phyloP scores from a whole-genome alignment of 2,329 filamentous ascomycete species.

The Calonectria montana region DNA sequence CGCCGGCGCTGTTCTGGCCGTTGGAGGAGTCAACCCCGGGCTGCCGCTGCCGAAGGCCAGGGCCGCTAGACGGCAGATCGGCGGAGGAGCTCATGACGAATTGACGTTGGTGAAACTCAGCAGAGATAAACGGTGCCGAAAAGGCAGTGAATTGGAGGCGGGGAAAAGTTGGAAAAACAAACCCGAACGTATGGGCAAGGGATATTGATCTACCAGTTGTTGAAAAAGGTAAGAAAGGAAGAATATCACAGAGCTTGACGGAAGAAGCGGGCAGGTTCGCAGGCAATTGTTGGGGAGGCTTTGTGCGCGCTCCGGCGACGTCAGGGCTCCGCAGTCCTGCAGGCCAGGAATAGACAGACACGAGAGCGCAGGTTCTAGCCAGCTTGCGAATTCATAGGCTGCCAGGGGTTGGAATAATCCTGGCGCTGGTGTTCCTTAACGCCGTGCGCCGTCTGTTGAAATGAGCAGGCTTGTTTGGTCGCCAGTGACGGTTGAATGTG shows the following conservation, averaged over 20 bases:
- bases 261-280: constrained; percentile 16
- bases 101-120: constrained; percentile 12
- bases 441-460: background rate
- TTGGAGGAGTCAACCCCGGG: constrained; percentile 31
- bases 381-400: constrained; percentile 7
- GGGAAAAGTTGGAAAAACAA: background rate
- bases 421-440: background rate
- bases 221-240: constrained; percentile 12
- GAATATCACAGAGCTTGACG: constrained; percentile 17
- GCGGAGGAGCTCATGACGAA: constrained; percentile 47
- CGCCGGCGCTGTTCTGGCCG: constrained; percentile 28
- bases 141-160: constrained; percentile 9
- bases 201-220: background rate
- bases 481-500: constrained; percentile 2
- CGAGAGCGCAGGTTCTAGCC: constrained; percentile 13
- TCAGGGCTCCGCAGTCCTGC: constrained; percentile 44
- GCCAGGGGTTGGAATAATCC: constrained; percentile 17
- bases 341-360: constrained; percentile 18
- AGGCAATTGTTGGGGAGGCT: constrained; percentile 25
- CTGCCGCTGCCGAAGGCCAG: constrained; percentile 47
- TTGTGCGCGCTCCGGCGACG: constrained; percentile 35
- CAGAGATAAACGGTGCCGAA: constrained; percentile 7
- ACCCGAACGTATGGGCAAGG: background rate
- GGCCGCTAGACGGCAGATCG: constrained; percentile 39
- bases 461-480: background rate